Evolutionary conservation across 129 eudicot genomes (phyloP), one percentile per base, ranked within the genome.

Genomic region (Flaveria robusta): DNA sequence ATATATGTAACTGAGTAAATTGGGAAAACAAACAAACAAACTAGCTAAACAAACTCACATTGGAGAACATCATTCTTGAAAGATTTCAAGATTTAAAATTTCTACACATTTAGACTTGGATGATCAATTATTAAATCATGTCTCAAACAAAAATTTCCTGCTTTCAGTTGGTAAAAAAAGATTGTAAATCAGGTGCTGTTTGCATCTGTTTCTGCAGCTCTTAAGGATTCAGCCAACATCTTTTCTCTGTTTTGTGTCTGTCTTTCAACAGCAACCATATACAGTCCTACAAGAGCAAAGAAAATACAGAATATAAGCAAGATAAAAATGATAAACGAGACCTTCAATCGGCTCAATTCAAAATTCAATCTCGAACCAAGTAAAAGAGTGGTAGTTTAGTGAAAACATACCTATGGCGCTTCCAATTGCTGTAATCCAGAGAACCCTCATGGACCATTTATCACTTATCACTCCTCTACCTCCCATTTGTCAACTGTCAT

Each of bases 251-350:
- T 92, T 83, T 89, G 96, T 58, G 81, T 80, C 77, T 92, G 97
- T 64, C 97, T 89, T 76, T 92, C 97, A 49, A 87, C 91, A 34
- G 88, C 92, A 59, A 89, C 97, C 96, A 89, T 89, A 74, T 92
- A 92, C 16, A 92, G 71, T 56, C 97, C 97, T 92, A 74, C 71
- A 75, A 67, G 11, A 50, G 39, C n/a, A 20, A 70, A 70, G 19
- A 70, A 15, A 29, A 15, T 15, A 70, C 16, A 3, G 20, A 46
- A 7, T 16, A 34, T 49, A 20, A 78, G 50, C 63, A 78, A 29
- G 39, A 26, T 16, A 42, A 20, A 19, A 52, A 39, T n/a, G n/a
- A n/a, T n/a, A n/a, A n/a, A n/a, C n/a, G n/a, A n/a, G n/a, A n/a
- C n/a, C n/a, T n/a, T n/a, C n/a, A n/a, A n/a, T n/a, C n/a, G n/a